A percentile compares a stretch with the other conserved stretches of the same genome.
Evolutionary conservation across 257 asterid species (phyloP).

Genomic region (Nemophila menziesii): DNA sequence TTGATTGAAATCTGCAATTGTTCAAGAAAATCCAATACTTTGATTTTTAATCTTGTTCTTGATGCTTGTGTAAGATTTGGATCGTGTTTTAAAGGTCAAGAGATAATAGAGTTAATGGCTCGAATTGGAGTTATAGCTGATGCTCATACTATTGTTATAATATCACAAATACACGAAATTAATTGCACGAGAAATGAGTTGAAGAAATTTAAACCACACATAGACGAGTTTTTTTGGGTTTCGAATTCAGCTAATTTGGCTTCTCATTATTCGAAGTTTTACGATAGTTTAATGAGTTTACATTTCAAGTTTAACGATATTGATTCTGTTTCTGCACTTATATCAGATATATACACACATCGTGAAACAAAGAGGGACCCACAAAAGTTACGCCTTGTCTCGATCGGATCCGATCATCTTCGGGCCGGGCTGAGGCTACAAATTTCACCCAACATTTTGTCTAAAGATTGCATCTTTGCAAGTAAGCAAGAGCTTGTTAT

Average conservation of each 20-base stretch:
- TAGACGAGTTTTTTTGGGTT: too few species aligned
- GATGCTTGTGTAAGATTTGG: conserved; percentile 63
- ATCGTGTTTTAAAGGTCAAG: conserved; percentile 51
- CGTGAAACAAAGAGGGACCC: conserved; percentile 17
- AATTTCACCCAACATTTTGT: conserved; percentile 37
- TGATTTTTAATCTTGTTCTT: conserved; percentile 69
- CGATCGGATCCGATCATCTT: conserved; percentile 61
- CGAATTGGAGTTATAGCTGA: conserved; percentile 48
- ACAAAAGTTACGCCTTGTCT: conserved; percentile 24
- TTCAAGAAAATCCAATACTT: conserved; percentile 34
- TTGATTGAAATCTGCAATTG: conserved; percentile 45
- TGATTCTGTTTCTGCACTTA: conserved; percentile 57
- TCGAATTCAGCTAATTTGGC: conserved; percentile 27
- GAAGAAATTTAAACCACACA: conserved; percentile 42
- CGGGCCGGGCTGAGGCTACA: conserved; percentile 46
- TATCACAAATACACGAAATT: conserved; percentile 57
- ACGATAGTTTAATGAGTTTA: conserved; percentile 51
- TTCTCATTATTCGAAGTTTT: conserved; percentile 48
- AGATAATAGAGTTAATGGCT: conserved; percentile 70
- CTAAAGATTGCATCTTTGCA: conserved; percentile 40
- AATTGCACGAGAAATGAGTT: conserved; percentile 63
- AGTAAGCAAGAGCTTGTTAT: conserved; percentile 30
- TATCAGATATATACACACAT: conserved; percentile 28
- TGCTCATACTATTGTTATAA: conserved; percentile 48
- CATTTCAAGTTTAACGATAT: conserved; percentile 68